Conservation (phyloP, 371 early-diverging fungal genomes). For the Actinomucor elegans region DNA sequence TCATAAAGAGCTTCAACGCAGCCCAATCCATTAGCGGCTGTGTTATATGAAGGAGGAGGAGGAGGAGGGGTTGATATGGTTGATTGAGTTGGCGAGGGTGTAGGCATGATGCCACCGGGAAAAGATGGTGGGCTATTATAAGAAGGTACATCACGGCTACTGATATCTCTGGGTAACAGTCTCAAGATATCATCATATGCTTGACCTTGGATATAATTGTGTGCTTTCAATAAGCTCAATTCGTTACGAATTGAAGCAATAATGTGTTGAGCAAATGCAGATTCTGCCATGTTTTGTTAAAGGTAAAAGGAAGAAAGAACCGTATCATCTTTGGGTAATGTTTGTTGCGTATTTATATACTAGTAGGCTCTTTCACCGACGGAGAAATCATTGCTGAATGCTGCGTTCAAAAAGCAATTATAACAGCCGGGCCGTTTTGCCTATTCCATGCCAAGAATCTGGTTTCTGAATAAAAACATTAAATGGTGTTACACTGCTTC, state of each 20-base stretch:
- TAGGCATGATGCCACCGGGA: slow-evolving; percentile 3
- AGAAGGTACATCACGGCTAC: slow-evolving; percentile 2
- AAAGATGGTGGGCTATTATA: neutral
- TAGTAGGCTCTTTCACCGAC: too few relatives aligned
- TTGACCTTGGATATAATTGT: slow-evolving; percentile 33
- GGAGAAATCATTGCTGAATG: too few relatives aligned
- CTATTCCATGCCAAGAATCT: too few relatives aligned
- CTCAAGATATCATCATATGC: slow-evolving; percentile 37
- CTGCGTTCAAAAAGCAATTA: too few relatives aligned
- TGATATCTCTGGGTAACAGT: slow-evolving; percentile 30
- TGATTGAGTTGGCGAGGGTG: slow-evolving; percentile 5
- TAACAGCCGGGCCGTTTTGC: too few relatives aligned
- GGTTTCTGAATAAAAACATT: too few relatives aligned
- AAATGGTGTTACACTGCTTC: too few relatives aligned
- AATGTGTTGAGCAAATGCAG: slow-evolving; percentile 31
- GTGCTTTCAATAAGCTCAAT: slow-evolving; percentile 36
- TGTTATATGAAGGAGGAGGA: slow-evolving; percentile 18
- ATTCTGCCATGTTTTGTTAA: slow-evolving; percentile 18
- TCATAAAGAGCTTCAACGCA: slow-evolving; percentile 47
- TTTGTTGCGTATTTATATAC: too few relatives aligned
- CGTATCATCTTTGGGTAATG: too few relatives aligned
- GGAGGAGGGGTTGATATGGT: slow-evolving; percentile 1
- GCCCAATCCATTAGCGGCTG: slow-evolving; percentile 11
- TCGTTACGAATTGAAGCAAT: slow-evolving; percentile 44
- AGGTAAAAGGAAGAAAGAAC: neutral